Conservation (phyloP, 2,329 filamentous ascomycete genomes). For the Fusarium nelsonii region DNA sequence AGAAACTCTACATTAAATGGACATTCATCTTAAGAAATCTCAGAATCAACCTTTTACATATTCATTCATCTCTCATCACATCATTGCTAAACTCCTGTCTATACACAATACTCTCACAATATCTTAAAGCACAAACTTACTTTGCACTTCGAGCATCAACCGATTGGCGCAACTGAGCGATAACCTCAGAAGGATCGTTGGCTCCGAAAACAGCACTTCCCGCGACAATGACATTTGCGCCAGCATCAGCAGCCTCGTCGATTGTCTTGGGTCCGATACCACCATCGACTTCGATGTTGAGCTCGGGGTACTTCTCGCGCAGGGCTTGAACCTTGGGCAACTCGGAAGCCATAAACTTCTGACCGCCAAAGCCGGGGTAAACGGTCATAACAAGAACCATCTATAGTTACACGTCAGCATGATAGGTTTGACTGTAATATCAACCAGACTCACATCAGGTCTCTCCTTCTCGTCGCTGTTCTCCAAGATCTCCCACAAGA, state of each 20-base stretch:
- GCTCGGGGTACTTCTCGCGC: constrained; percentile 84
- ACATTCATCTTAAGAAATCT: constrained; percentile 8
- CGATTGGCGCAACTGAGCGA: constrained; percentile 80
- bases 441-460: constrained; percentile 80
- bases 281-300: constrained; percentile 98
- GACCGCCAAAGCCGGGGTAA: constrained; percentile 95
- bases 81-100: constrained; percentile 39
- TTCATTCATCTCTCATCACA: constrained; percentile 35
- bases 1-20: constrained; percentile 13
- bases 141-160: constrained; percentile 71
- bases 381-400: constrained; percentile 99
- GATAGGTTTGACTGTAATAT: background rate
- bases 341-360: constrained; percentile 98
- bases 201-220: constrained; percentile 97
- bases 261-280: constrained; percentile 90
- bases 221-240: constrained; percentile 97
- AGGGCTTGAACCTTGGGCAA: constrained; percentile 92
- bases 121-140: constrained; percentile 52
- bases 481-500: constrained; percentile 91
- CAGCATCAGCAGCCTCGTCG: constrained; percentile 92
- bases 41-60: constrained; percentile 9
- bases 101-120: constrained; percentile 14
- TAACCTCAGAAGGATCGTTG: constrained; percentile 87
- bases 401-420: constrained; percentile 59
- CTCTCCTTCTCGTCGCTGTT: constrained; percentile 77